Conservation (phyloP, 2,329 filamentous ascomycete species). For the Microsporum audouinii region DNA sequence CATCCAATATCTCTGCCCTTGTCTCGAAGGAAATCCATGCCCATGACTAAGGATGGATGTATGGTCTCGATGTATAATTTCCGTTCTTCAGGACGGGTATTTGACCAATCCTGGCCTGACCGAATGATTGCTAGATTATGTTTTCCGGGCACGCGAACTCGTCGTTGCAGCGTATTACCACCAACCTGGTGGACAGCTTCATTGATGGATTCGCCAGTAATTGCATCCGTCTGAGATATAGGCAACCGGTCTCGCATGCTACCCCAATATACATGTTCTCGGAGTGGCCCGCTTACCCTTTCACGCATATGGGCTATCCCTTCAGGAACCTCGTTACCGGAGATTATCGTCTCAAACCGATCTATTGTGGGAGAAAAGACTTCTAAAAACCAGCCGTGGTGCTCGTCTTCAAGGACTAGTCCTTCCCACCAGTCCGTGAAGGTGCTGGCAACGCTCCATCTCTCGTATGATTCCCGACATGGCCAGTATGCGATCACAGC, state of each 20-base stretch:
- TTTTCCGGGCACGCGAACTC: conserved; percentile 27
- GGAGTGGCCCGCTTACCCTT: conserved; percentile 27
- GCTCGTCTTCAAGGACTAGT: conserved; percentile 17
- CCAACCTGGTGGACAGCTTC: neutral
- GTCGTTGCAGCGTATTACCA: conserved; percentile 3
- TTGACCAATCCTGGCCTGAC: conserved; percentile 38
- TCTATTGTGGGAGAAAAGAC: conserved; percentile 34
- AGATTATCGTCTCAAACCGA: conserved; percentile 37
- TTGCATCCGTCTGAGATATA: conserved; percentile 27
- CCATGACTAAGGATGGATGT: conserved; percentile 34
- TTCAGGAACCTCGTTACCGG: conserved; percentile 27
- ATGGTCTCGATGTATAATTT: conserved; percentile 36
- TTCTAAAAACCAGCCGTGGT: conserved; percentile 36
- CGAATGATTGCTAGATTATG: conserved; percentile 36
- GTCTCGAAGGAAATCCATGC: conserved; percentile 38
- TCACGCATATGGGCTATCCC: conserved; percentile 34
- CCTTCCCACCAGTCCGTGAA: conserved; percentile 32
- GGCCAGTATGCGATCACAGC: conserved; percentile 33
- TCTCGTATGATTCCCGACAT: conserved; percentile 18
- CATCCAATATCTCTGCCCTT: conserved; percentile 36
- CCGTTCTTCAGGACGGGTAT: conserved; percentile 31
- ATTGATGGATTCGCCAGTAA: conserved; percentile 21
- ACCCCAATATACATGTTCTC: conserved; percentile 39
- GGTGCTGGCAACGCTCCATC: conserved; percentile 26
- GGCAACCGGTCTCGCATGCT: conserved; percentile 38